These are phyloP conservation scores for Leccinum angustisporum DNA, from an alignment of 1,284 basidiomycete species.

Conservation along the genomic window DNA sequence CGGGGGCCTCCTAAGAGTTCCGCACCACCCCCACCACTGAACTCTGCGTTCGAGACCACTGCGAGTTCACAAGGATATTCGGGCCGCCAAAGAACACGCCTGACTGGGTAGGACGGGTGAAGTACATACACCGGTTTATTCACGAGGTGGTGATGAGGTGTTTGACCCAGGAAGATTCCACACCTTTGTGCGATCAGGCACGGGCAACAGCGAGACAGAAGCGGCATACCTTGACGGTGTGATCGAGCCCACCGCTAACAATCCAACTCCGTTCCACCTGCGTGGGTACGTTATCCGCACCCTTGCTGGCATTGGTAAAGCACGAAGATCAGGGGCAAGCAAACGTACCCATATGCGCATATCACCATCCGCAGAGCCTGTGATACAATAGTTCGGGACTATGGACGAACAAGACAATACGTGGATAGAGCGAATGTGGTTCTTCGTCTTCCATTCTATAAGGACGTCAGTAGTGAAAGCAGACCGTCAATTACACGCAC, in stretches of 20 bases:
- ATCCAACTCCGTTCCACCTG: conserved; percentile 62
- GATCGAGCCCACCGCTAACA: conserved; percentile 79
- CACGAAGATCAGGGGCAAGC: neutral
- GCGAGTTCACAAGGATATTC: conserved; percentile 79
- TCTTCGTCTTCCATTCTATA: conserved; percentile 69
- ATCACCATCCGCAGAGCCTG: conserved; percentile 81
- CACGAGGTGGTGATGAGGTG: conserved; percentile 52
- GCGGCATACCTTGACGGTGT: conserved; percentile 67
- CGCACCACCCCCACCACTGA: conserved; percentile 36
- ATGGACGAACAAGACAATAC: conserved; percentile 62
- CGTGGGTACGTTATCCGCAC: conserved; percentile 22
- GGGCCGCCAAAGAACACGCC: conserved; percentile 78
- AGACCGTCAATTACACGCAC: conserved; percentile 40
- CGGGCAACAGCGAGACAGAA: neutral
- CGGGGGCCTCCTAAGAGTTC: conserved; percentile 35
- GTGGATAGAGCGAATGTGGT: conserved; percentile 77
- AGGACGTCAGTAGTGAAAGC: conserved; percentile 15
- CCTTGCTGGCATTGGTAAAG: conserved; percentile 11
- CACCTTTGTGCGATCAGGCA: conserved; percentile 44
- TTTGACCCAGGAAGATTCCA: conserved; percentile 70
- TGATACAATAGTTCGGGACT: conserved; percentile 71
- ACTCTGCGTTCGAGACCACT: conserved; percentile 66
- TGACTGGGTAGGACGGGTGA: conserved; percentile 74
- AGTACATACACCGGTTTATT: conserved; percentile 70
- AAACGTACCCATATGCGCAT: conserved; percentile 76